These are phyloP conservation scores for Chenopodium suecicum DNA, from an alignment of 148 eudicot genomes.

Conservation along the genomic window DNA sequence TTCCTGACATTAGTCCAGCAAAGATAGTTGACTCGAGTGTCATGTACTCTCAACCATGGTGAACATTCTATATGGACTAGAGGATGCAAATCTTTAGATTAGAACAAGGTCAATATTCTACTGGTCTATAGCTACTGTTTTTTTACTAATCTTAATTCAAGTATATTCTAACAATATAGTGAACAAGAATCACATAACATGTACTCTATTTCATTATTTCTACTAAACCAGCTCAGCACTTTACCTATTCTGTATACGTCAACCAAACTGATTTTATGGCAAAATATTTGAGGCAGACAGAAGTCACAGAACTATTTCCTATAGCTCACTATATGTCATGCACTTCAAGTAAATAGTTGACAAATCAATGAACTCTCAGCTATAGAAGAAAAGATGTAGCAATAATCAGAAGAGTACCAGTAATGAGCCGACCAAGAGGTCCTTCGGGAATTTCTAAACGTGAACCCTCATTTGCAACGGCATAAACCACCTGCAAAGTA, in stretches of 20 bases:
- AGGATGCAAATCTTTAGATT: not conserved
- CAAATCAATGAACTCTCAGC: not conserved
- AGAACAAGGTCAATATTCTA: not conserved
- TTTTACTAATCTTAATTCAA: not conserved
- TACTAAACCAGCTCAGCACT: not conserved
- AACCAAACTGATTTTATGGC: not conserved
- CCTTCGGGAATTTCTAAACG: conserved; percentile 88
- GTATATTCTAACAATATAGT: not conserved
- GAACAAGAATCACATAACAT: not conserved
- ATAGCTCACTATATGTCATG: not conserved
- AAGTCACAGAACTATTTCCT: not conserved
- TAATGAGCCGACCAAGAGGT: conserved; percentile 77
- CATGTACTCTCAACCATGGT: not conserved
- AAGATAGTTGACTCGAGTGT: not conserved
- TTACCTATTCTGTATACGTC: not conserved
- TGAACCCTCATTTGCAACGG: conserved; percentile 77
- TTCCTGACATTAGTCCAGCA: too few species aligned
- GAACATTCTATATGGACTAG: not conserved
- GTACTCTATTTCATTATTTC: not conserved
- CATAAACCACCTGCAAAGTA: conserved; percentile 73
- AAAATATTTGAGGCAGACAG: not conserved
- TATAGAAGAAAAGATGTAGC: not conserved
- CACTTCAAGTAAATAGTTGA: not conserved
- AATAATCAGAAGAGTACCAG: conserved; percentile 42
- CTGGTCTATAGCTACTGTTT: not conserved